These are phyloP conservation scores for Amphibolis antarctica DNA, from an alignment of 106 monocot species.

Conservation along the genomic window DNA sequence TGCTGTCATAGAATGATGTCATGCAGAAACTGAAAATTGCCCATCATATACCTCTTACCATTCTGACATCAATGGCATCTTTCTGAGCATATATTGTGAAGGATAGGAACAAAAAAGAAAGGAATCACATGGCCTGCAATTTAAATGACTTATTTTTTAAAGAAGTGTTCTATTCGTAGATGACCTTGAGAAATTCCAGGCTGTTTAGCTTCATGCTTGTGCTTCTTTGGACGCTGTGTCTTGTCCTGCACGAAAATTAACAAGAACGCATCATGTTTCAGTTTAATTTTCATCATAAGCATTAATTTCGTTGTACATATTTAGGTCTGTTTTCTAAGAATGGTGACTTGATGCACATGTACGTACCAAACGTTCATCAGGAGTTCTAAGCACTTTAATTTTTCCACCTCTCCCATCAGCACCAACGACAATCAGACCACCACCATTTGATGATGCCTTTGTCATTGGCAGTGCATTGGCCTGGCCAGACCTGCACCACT, in stretches of 20 bases:
- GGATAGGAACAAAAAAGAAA: background rate
- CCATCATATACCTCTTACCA: no score
- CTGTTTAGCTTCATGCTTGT: constrained; percentile 30
- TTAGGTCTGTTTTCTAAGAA: no score
- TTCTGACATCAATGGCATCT: no score
- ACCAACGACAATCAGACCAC: constrained; percentile 9
- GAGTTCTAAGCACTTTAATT: constrained; percentile 5
- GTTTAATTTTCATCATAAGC: background rate
- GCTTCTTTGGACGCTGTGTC: constrained; percentile 24
- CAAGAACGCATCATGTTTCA: background rate
- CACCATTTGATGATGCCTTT: constrained; percentile 12
- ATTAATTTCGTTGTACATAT: background rate
- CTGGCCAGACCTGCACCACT: constrained; percentile 33
- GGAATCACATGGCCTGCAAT: background rate
- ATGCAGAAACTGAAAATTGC: no score
- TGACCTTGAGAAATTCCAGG: constrained; percentile 27
- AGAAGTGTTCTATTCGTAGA: constrained; percentile 58
- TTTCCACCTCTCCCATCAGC: constrained; percentile 14
- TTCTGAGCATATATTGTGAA: no score
- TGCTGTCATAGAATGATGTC: no score
- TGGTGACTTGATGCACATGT: background rate
- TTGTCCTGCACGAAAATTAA: constrained; percentile 27
- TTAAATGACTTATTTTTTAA: constrained; percentile 21
- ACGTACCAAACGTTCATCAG: constrained; percentile 17
- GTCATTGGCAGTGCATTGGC: background rate